Evolutionary conservation across 371 early-diverging fungal species (phyloP).

Genomic region (Nematocida homosporus): DNA sequence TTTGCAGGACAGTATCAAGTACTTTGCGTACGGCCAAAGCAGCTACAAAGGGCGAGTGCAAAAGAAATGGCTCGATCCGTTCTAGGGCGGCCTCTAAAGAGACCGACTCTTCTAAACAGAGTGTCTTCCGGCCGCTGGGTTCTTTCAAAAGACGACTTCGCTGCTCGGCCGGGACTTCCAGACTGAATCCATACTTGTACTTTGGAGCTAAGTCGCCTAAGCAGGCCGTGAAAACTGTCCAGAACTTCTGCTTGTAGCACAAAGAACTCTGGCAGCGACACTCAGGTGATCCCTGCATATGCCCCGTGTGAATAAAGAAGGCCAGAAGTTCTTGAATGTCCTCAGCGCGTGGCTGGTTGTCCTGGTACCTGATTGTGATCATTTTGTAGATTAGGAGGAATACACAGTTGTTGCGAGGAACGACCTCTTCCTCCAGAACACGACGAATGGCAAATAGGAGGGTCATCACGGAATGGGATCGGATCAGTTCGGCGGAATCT

Average conservation of each 20-base stretch:
- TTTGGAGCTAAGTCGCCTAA: background rate
- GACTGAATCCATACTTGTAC: slow-evolving; percentile 39
- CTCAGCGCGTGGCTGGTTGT: background rate
- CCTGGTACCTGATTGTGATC: background rate
- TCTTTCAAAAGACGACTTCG: background rate
- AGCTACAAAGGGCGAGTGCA: background rate
- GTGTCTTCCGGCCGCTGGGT: background rate
- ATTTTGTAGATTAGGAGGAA: slow-evolving; percentile 14
- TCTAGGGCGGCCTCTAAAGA: background rate
- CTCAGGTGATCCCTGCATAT: slow-evolving; percentile 1
- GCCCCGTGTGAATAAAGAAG: slow-evolving; percentile 33
- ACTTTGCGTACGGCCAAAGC: slow-evolving; percentile 29
- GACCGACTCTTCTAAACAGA: slow-evolving; percentile 10
- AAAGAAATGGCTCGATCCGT: slow-evolving; percentile 19
- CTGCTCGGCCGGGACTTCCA: slow-evolving; percentile 23
- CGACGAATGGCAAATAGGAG: slow-evolving; percentile 24
- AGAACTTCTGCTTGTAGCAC: slow-evolving; percentile 33
- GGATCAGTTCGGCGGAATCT: background rate
- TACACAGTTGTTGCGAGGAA: slow-evolving; percentile 28
- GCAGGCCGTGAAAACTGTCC: background rate
- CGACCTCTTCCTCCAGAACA: slow-evolving; percentile 41
- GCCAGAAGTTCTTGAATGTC: slow-evolving; percentile 27
- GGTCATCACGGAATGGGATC: slow-evolving; percentile 11
- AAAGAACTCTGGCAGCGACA: slow-evolving; percentile 7
- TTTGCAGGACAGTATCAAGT: slow-evolving; percentile 1